Evolutionary conservation across 2,329 filamentous ascomycete genomes (phyloP).

Genomic region (Talaromyces rugulosus): DNA sequence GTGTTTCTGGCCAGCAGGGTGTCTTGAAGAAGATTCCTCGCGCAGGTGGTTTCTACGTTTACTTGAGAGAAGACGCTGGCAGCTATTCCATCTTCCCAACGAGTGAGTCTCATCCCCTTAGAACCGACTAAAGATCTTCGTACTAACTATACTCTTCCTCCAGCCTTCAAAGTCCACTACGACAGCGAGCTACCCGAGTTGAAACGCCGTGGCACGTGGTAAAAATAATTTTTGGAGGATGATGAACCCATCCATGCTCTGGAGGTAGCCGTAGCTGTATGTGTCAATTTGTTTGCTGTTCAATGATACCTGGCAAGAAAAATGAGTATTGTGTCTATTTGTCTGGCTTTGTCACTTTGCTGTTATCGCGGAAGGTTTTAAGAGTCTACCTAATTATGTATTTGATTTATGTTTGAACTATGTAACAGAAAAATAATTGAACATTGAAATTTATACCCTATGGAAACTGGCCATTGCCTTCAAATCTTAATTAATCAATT

Average conservation of each 20-base stretch:
- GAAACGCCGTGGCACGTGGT: conserved; percentile 6
- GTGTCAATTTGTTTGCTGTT: not conserved
- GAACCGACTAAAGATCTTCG: not conserved
- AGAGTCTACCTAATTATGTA: not conserved
- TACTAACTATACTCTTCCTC: conserved; percentile 15
- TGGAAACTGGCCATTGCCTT: too few relatives aligned
- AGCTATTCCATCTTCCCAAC: conserved; percentile 50
- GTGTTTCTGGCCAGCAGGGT: conserved; percentile 61
- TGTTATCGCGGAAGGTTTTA: not conserved
- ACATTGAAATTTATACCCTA: not conserved
- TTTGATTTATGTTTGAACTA: not conserved
- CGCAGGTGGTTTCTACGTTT: conserved; percentile 54
- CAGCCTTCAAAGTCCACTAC: conserved; percentile 44
- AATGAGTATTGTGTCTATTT: not conserved
- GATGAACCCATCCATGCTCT: not conserved
- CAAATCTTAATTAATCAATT: too few relatives aligned
- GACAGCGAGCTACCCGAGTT: conserved; percentile 31
- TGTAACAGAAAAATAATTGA: not conserved
- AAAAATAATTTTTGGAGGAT: not conserved
- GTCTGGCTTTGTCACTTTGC: not conserved
- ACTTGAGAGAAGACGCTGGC: conserved; percentile 64
- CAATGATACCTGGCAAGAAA: not conserved
- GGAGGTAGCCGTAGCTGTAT: not conserved
- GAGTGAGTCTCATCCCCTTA: conserved; percentile 24
- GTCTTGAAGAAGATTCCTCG: conserved; percentile 61